Percentiles rank a stretch among this genome's conserved stretches.
phyloP scores from a whole-genome alignment of 2,329 filamentous ascomycete species.

The Talaromyces marneffei region DNA sequence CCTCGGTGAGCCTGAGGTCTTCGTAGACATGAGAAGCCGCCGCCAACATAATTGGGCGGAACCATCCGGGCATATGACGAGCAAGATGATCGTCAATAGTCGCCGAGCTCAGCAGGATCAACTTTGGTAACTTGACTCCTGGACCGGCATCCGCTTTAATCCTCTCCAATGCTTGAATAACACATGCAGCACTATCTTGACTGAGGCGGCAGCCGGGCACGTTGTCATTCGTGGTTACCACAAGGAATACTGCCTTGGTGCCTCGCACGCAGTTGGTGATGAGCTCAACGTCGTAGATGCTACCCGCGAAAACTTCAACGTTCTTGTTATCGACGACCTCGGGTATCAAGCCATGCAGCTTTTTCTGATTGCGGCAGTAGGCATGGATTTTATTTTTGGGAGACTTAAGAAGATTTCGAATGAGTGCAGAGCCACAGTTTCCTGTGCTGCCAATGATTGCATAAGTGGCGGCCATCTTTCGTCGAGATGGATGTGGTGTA shows the following conservation, averaged over 20 bases:
- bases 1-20: constrained; percentile 18
- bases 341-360: constrained; percentile 35
- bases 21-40: constrained; percentile 20
- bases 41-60: constrained; percentile 17
- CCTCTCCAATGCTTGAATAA: constrained; percentile 37
- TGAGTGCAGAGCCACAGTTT: constrained; percentile 40
- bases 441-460: constrained; percentile 42
- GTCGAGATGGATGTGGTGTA: background rate
- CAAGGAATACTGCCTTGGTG: constrained; percentile 36
- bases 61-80: constrained; percentile 20
- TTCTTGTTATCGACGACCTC: constrained; percentile 24
- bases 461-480: constrained; percentile 23
- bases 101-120: constrained; percentile 42
- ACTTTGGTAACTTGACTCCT: constrained; percentile 27
- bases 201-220: constrained; percentile 37
- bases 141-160: background rate
- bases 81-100: constrained; percentile 23
- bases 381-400: constrained; percentile 29
- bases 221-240: constrained; percentile 41
- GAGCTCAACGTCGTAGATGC: constrained; percentile 36
- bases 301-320: constrained; percentile 40
- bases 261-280: constrained; percentile 34
- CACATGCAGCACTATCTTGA: constrained; percentile 31
- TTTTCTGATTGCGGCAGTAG: constrained; percentile 42
- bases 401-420: constrained; percentile 33